A percentile compares a stretch with the other conserved stretches of the same genome.
Conservation (phyloP, 345 rosid species). For the Fremontodendron californicum region DNA sequence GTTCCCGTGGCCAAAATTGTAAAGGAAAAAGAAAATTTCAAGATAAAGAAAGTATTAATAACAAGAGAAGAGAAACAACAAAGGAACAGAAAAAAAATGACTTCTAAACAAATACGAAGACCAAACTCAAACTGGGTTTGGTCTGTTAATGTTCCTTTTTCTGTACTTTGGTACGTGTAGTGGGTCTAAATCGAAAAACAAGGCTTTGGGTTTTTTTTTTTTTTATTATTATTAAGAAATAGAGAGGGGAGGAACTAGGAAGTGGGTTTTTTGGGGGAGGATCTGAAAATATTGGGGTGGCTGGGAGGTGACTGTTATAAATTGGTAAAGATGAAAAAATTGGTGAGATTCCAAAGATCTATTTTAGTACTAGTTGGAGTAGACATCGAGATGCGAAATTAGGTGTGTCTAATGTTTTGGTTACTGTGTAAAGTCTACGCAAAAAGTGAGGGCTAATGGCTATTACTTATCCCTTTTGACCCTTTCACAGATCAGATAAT, state of each 20-base stretch:
- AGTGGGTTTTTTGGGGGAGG: neutral
- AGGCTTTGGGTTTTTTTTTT: neutral
- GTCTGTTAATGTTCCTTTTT: neutral
- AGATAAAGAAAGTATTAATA: neutral
- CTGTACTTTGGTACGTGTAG: neutral
- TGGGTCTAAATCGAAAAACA: neutral
- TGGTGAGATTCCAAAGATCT: too few species aligned
- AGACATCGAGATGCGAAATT: too few species aligned
- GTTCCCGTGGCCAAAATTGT: constrained; percentile 21
- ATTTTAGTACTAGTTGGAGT: too few species aligned
- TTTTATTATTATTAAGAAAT: neutral
- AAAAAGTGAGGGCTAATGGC: too few species aligned
- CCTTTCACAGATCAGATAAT: too few species aligned
- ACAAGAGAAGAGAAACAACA: neutral
- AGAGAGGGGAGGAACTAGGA: neutral
- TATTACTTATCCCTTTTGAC: too few species aligned
- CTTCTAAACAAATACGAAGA: neutral
- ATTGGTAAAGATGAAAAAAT: too few species aligned
- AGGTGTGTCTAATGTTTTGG: too few species aligned
- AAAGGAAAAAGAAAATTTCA: neutral
- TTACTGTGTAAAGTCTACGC: too few species aligned
- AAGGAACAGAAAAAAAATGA: neutral
- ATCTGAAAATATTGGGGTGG: neutral
- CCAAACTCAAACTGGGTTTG: neutral
- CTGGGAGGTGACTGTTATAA: too few species aligned